phyloP scores from a whole-genome alignment of 2,329 filamentous ascomycete species.

The Lachnellula cervina region DNA sequence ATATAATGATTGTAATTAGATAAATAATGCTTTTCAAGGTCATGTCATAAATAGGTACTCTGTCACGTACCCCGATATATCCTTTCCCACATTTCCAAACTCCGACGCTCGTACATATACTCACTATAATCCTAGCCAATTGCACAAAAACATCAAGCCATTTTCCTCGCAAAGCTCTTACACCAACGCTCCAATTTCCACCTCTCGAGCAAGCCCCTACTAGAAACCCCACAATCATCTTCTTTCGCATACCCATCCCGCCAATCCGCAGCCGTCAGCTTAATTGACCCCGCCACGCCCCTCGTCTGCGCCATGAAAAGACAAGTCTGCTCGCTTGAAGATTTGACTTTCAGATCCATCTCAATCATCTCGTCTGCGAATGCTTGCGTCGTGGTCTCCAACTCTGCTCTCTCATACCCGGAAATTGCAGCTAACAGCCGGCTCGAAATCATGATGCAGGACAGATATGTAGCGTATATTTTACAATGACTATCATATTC shows the following conservation, averaged over 20 bases:
- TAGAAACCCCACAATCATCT: neutral
- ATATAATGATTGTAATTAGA: no score
- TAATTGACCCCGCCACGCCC: slow-evolving; percentile 6
- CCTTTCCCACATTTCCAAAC: no score
- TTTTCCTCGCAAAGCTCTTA: neutral
- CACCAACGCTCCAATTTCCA: neutral
- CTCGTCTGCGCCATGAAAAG: slow-evolving; percentile 24
- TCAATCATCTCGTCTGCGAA: slow-evolving; percentile 29
- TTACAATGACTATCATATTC: slow-evolving; percentile 21
- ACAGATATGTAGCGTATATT: slow-evolving; percentile 21
- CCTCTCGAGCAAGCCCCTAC: neutral
- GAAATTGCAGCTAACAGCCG: slow-evolving; percentile 20
- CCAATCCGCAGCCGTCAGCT: neutral
- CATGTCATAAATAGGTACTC: no score
- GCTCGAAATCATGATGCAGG: slow-evolving; percentile 26
- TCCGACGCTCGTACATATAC: neutral
- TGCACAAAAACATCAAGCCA: neutral
- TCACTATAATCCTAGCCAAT: neutral
- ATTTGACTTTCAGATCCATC: slow-evolving; percentile 23
- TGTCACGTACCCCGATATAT: no score
- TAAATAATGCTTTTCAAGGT: no score
- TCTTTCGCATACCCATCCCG: neutral
- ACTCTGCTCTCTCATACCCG: slow-evolving; percentile 10
- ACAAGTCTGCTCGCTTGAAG: slow-evolving; percentile 5
- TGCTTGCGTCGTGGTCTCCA: slow-evolving; percentile 29